These are phyloP conservation scores for Sechiopsis laciniata DNA, from an alignment of 306 rosid species.

Conservation along the genomic window DNA sequence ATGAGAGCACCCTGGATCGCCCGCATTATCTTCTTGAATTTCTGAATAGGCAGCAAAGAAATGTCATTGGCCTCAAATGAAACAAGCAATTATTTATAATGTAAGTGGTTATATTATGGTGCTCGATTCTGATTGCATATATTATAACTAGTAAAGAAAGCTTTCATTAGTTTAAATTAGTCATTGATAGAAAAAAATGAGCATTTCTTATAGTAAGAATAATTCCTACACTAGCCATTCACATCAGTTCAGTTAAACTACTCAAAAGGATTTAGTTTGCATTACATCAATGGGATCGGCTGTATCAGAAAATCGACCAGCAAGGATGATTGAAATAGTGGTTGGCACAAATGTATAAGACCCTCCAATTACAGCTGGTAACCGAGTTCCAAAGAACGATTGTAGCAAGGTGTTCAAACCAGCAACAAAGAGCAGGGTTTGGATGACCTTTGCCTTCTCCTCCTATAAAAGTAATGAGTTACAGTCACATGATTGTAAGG, in stretches of 20 bases:
- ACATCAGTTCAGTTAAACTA: not conserved
- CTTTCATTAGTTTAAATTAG: not conserved
- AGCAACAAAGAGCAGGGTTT: constrained; percentile 90
- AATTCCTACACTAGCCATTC: not conserved
- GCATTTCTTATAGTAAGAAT: not conserved
- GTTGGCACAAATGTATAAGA: constrained; percentile 91
- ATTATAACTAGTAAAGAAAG: constrained; percentile 21
- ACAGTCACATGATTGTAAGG: constrained; percentile 5
- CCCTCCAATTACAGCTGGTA: constrained; percentile 95
- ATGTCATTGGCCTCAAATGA: constrained; percentile 30
- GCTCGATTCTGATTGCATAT: not conserved
- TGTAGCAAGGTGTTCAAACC: constrained; percentile 91
- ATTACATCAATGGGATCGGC: constrained; percentile 61
- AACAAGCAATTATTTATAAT: not conserved
- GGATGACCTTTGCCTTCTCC: constrained; percentile 94
- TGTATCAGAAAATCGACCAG: constrained; percentile 70
- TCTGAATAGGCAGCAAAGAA: constrained; percentile 18
- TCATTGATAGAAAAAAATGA: not conserved
- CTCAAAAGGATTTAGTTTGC: constrained; percentile 28
- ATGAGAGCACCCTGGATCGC: no score
- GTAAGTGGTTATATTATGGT: not conserved
- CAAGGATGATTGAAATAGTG: constrained; percentile 83
- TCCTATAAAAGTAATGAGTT: constrained; percentile 39
- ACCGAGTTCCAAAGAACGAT: constrained; percentile 71
- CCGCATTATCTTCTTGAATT: no score